phyloP scores from a whole-genome alignment of 2,329 filamentous ascomycete genomes.

The Davidsoniella australis region DNA sequence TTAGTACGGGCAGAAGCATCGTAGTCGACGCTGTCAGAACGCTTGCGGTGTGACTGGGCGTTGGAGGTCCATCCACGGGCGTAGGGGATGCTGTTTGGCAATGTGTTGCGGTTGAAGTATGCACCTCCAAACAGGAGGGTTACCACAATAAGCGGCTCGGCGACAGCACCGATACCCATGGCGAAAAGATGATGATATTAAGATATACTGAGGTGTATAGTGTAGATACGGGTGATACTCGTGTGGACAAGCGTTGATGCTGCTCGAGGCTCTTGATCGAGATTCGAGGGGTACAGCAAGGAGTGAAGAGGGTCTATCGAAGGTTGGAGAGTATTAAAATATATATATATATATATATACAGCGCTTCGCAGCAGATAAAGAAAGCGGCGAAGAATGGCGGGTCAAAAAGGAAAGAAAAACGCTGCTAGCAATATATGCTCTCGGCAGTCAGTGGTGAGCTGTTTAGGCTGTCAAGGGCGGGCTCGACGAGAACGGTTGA shows the following conservation, averaged over 20 bases:
- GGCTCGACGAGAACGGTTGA: not conserved
- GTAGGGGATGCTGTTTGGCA: slow-evolving; percentile 12
- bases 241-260: not conserved
- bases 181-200: slow-evolving; percentile 1
- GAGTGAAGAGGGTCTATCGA: not conserved
- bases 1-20: slow-evolving; percentile 6
- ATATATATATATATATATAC: too few relatives aligned
- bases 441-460: too few relatives aligned
- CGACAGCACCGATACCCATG: slow-evolving; percentile 25
- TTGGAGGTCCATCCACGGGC: slow-evolving; percentile 11
- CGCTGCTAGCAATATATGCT: not conserved
- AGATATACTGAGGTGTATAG: not conserved
- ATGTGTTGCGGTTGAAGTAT: slow-evolving; percentile 25
- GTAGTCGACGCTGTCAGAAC: slow-evolving; percentile 13
- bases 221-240: not conserved
- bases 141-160: slow-evolving; percentile 27
- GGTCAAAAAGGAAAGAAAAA: not conserved
- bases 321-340: too few relatives aligned
- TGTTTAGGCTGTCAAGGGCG: not conserved
- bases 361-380: not conserved
- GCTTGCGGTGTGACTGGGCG: slow-evolving; percentile 12
- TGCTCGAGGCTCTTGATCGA: not conserved
- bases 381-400: not conserved
- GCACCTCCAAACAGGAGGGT: slow-evolving; percentile 27
- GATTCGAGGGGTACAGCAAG: not conserved